Conservation (phyloP, 495 filamentous ascomycete genomes). For the Niebla homalea region DNA sequence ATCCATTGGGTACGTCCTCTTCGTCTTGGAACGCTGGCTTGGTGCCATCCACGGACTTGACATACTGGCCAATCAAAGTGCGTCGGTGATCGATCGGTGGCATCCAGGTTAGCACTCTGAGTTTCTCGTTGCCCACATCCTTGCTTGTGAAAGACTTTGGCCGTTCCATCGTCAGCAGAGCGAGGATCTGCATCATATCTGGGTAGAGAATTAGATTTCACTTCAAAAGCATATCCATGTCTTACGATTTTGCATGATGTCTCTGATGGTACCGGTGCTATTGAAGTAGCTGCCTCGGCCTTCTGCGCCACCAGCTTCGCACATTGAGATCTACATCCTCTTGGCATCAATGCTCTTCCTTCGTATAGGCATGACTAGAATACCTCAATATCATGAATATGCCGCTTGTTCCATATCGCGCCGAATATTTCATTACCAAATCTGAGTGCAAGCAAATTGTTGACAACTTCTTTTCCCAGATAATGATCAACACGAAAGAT, state of each 20-base stretch:
- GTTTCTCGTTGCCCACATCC: slow-evolving; percentile 95
- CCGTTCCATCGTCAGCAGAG: slow-evolving; percentile 91
- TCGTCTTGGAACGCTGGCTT: slow-evolving; percentile 81
- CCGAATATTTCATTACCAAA: slow-evolving; percentile 99
- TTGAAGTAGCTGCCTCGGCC: slow-evolving; percentile 97
- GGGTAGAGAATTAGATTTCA: slow-evolving; percentile 15
- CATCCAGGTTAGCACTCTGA: slow-evolving; percentile 58
- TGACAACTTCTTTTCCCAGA: slow-evolving; percentile 99
- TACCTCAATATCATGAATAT: slow-evolving; percentile 87
- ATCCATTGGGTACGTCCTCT: slow-evolving; percentile 75
- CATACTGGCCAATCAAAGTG: slow-evolving; percentile 80
- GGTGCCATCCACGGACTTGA: slow-evolving; percentile 62
- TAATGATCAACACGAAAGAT: slow-evolving; percentile 99
- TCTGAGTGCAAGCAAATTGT: slow-evolving; percentile 93
- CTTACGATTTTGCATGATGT: slow-evolving; percentile 89
- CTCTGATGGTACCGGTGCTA: slow-evolving; percentile 95
- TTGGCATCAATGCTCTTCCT: background rate
- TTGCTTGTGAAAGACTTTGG: slow-evolving; percentile 95
- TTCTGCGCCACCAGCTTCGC: slow-evolving; percentile 96
- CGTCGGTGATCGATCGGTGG: slow-evolving; percentile 73
- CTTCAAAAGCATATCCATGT: background rate
- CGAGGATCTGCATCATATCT: slow-evolving; percentile 89
- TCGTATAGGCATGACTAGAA: background rate
- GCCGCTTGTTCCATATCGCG: slow-evolving; percentile 93
- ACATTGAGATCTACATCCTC: slow-evolving; percentile 68